Conservation (phyloP, 352 stramenopile species). For the Pythium pectinolyticum region DNA sequence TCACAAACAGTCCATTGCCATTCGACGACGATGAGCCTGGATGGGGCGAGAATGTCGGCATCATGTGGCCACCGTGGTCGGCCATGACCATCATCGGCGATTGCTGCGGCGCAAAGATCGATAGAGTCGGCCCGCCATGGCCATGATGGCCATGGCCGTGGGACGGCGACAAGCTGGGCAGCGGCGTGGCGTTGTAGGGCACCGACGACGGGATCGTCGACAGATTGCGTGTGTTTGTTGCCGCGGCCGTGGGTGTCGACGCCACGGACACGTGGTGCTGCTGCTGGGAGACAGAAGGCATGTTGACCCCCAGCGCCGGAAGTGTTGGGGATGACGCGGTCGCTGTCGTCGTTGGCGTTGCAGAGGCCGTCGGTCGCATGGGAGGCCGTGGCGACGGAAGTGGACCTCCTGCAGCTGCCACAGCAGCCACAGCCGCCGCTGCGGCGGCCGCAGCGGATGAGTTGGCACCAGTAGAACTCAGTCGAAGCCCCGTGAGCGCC, state of each 20-base stretch:
- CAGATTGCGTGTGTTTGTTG: conserved; percentile 15
- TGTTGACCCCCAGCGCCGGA: background rate
- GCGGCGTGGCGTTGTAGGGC: conserved; percentile 16
- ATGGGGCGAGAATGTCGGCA: conserved; percentile 4
- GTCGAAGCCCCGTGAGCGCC: conserved; percentile 70
- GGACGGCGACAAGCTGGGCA: conserved; percentile 25
- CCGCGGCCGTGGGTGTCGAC: background rate
- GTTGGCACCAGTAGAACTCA: conserved; percentile 17
- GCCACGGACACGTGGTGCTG: background rate
- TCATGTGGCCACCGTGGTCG: conserved; percentile 9
- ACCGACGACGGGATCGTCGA: conserved; percentile 22
- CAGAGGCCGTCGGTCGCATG: conserved; percentile 5
- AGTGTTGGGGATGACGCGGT: background rate
- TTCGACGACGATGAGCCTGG: no score
- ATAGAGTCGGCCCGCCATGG: no score
- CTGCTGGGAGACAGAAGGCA: background rate
- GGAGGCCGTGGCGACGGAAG: conserved; percentile 13
- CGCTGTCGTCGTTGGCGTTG: background rate
- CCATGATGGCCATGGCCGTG: no score
- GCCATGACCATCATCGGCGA: no score
- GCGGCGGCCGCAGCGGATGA: conserved; percentile 21
- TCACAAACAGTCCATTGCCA: conserved; percentile 19
- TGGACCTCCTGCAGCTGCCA: conserved; percentile 7
- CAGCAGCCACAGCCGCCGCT: conserved; percentile 19
- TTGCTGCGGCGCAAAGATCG: conserved; percentile 35